These are phyloP conservation scores for Nakaseomyces sp. DNA, from an alignment of 1,139 yeast genomes.

Conservation along the genomic window DNA sequence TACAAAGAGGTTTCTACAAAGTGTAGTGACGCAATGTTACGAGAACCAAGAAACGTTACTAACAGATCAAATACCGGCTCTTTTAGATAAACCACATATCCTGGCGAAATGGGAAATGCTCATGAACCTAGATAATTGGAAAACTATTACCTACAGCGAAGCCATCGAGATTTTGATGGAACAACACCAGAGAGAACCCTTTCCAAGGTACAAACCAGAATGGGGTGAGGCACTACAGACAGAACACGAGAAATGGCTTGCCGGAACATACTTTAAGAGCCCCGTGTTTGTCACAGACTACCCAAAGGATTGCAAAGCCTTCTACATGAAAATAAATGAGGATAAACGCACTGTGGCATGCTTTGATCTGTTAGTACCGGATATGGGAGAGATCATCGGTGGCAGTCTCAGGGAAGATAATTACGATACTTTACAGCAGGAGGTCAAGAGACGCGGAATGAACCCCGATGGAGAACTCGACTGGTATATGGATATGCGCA, in stretches of 20 bases:
- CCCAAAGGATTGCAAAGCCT: constrained; percentile 73
- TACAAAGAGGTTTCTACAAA: constrained; percentile 61
- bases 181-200: constrained; percentile 12
- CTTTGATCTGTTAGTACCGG: constrained; percentile 81
- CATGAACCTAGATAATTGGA: constrained; percentile 42
- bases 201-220: constrained; percentile 33
- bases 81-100: constrained; percentile 23
- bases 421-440: constrained; percentile 38
- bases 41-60: constrained; percentile 32
- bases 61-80: constrained; percentile 3
- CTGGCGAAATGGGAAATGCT: constrained; percentile 30
- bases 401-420: constrained; percentile 86
- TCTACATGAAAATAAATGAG: constrained; percentile 62
- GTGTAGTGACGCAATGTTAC: constrained; percentile 38
- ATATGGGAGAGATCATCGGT: constrained; percentile 92
- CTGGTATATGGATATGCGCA: constrained; percentile 75
- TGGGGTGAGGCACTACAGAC: constrained; percentile 76
- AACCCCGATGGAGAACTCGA: constrained; percentile 45
- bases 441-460: constrained; percentile 48
- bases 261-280: constrained; percentile 54
- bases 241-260: constrained; percentile 87
- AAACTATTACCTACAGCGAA: constrained; percentile 60
- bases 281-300: constrained; percentile 91
- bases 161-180: constrained; percentile 49
- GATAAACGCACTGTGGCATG: constrained; percentile 68